These are phyloP conservation scores for Boletellus sp. DNA, from an alignment of 768 basidiomycete species.

Conservation along the genomic window DNA sequence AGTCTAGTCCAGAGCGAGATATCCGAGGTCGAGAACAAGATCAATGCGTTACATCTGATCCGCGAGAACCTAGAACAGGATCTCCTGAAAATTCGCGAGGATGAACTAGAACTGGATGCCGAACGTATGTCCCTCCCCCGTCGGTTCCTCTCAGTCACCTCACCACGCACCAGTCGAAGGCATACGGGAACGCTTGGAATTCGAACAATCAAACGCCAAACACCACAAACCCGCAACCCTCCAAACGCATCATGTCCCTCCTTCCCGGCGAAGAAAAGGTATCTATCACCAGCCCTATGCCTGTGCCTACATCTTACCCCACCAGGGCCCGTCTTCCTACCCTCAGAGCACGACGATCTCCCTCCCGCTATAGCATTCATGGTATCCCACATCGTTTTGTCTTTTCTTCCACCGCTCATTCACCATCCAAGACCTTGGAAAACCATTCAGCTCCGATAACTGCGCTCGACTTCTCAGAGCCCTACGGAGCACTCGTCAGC, in stretches of 20 bases:
- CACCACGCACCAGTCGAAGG: conserved; percentile 64
- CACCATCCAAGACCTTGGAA: conserved; percentile 63
- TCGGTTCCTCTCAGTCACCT: neutral
- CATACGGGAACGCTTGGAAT: conserved; percentile 77
- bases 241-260: conserved; percentile 17
- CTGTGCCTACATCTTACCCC: conserved; percentile 3
- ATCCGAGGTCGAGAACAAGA: conserved; percentile 84
- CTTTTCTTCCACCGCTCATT: conserved; percentile 6
- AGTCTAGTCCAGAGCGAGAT: conserved; percentile 85
- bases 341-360: conserved; percentile 94
- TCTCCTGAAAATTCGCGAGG: conserved; percentile 85
- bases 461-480: conserved; percentile 92
- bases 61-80: conserved; percentile 77
- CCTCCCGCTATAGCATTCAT: conserved; percentile 96
- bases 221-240: conserved; percentile 17
- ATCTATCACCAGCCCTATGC: neutral
- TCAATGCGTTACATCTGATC: conserved; percentile 77
- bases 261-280: conserved; percentile 35
- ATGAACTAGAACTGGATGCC: conserved; percentile 95
- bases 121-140: conserved; percentile 60
- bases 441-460: conserved; percentile 80
- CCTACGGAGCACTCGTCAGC: conserved; percentile 90
- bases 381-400: conserved; percentile 43
- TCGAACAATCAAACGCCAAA: conserved; percentile 50
- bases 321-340: conserved; percentile 88